Evolutionary conservation across 2,329 filamentous ascomycete species (phyloP), one percentile per base, ranked within the genome.

Genomic region (Aureobasidium sp.): DNA sequence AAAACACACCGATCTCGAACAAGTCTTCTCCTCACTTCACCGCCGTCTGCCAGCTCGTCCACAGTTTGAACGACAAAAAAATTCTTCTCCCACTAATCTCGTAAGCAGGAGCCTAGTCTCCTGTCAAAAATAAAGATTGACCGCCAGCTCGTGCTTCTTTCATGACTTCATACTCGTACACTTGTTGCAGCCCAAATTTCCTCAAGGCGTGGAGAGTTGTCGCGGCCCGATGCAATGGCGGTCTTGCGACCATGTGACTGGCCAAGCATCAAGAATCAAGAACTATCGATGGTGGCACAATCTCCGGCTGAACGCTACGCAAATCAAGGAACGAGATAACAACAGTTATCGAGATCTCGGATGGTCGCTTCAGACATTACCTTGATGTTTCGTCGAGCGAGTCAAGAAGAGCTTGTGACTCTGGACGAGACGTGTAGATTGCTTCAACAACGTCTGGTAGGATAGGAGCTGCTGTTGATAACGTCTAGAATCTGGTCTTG

Each of bases 281-380:
- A 21, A 21, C 21, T 27, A 29, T 44, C 5, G 15, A 39, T n/a
- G 54, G 41, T 48, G 41, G 54, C 15, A 27, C 54, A 48, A 37
- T 58, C 42, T 58, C 54, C 42, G 54, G 25, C 39, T 36, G 16
- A 6, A 42, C 34, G 42, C 30, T 48, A 9, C 21, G 13, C 21
- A 47, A 48, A 58, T 39, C 41, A 58, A 58, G 54, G 42, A 47
- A 58, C 54, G 36, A 47, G 54, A 47, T 58, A 48, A 11, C 54
- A 47, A 58, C 42, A 39, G 54, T 39, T 30, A 48, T 48, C 54
- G 42, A 48, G 30, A 48, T 48, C 32, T 16, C 13, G 21, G 4
- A 54, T 54, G 50, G 10, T 42, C 44, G 30, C 39, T 32, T 21
- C 39, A 45, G 41, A 27, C 41, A 27, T 8, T 58, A 47, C 34